These are phyloP conservation scores for Trypanosoma cruzi DNA, from an alignment of 208 protist genomes.

Conservation along the genomic window DNA sequence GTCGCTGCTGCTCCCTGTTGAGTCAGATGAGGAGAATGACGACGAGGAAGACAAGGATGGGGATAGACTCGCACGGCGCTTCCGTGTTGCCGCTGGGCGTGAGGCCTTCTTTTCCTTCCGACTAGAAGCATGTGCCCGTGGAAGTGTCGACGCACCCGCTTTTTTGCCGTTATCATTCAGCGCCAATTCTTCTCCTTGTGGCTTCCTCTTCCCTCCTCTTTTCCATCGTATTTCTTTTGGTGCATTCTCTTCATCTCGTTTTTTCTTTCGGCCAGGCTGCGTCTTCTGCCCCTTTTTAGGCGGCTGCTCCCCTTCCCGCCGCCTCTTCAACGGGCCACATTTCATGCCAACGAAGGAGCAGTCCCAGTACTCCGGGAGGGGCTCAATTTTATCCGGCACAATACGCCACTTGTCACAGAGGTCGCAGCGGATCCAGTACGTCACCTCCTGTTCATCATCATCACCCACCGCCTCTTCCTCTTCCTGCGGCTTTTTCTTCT, in stretches of 20 bases:
- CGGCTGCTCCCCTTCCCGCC: neutral
- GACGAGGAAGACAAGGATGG: neutral
- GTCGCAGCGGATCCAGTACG: constrained; percentile 60
- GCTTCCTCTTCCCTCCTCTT: neutral
- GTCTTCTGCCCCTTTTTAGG: neutral
- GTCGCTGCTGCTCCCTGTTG: neutral
- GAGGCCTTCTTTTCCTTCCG: neutral
- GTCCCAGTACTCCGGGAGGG: constrained; percentile 50
- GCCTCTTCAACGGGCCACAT: constrained; percentile 19
- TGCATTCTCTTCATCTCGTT: neutral
- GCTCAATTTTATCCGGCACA: constrained; percentile 32
- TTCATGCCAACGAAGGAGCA: constrained; percentile 38
- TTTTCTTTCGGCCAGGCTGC: constrained; percentile 4
- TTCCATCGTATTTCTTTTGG: neutral
- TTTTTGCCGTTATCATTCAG: constrained; percentile 2
- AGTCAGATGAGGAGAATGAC: neutral
- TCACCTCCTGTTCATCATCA: neutral
- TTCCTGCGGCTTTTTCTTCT: neutral
- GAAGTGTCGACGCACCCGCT: neutral
- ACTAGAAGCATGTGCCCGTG: neutral
- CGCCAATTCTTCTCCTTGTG: neutral
- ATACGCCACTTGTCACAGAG: constrained; percentile 46
- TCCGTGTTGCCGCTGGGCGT: neutral
- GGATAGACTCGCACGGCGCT: neutral
- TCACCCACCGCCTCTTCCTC: neutral